Evolutionary conservation across 805 yeast genomes (phyloP).

Genomic region (Lipomyces yamadae): DNA sequence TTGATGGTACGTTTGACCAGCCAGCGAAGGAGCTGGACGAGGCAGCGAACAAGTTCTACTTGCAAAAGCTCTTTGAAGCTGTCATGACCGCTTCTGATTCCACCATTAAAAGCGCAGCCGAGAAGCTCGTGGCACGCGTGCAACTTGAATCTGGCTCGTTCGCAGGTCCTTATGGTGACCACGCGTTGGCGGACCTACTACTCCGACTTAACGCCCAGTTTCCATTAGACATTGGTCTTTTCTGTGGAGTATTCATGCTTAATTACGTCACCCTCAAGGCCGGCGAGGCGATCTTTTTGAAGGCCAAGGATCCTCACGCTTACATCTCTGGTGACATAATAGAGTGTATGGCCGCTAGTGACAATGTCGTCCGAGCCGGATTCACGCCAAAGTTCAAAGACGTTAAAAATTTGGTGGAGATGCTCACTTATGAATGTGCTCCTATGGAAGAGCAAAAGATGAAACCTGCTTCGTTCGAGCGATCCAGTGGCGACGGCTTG

Average conservation of each 20-base stretch:
- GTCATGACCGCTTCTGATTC: slow-evolving; percentile 82
- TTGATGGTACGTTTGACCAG: slow-evolving; percentile 21
- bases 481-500: slow-evolving; percentile 46
- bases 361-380: slow-evolving; percentile 97
- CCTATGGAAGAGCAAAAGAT: slow-evolving; percentile 93
- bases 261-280: slow-evolving; percentile 81
- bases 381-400: slow-evolving; percentile 99
- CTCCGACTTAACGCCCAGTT: slow-evolving; percentile 82
- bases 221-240: slow-evolving; percentile 91
- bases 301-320: slow-evolving; percentile 98
- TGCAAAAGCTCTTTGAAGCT: slow-evolving; percentile 75
- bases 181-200: slow-evolving; percentile 71
- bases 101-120: slow-evolving; percentile 61
- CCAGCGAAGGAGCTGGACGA: slow-evolving; percentile 56
- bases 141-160: slow-evolving; percentile 62
- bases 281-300: slow-evolving; percentile 96
- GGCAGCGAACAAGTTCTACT: slow-evolving; percentile 60
- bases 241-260: slow-evolving; percentile 91
- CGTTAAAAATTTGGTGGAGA: slow-evolving; percentile 82
- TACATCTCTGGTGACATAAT: slow-evolving; percentile 96
- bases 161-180: slow-evolving; percentile 50
- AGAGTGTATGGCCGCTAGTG: slow-evolving; percentile 99
- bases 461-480: slow-evolving; percentile 61
- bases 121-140: slow-evolving; percentile 69
- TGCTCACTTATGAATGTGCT: slow-evolving; percentile 88